Conservation (phyloP, 208 protist species). For the Acanthamoeba lugdunensis region DNA sequence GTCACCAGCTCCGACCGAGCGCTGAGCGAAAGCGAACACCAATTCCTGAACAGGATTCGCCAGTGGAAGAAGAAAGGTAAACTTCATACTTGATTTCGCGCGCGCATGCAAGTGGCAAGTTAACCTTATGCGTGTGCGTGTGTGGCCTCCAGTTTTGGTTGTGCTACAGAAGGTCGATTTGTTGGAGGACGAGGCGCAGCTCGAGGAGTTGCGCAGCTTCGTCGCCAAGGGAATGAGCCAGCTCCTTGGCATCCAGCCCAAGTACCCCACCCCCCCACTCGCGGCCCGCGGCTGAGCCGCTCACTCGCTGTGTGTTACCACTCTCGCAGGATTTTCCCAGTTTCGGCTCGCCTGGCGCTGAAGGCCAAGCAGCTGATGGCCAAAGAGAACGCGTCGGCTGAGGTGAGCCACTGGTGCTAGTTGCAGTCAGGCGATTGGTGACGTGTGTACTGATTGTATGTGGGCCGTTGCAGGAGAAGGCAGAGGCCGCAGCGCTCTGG, state of each 20-base stretch:
- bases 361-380: conserved; percentile 71
- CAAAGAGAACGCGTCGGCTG: background rate
- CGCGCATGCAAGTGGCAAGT: background rate
- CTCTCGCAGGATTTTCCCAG: conserved; percentile 69
- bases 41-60: conserved; percentile 73
- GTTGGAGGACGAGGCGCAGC: conserved; percentile 67
- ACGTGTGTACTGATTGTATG: background rate
- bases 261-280: background rate
- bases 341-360: conserved; percentile 73
- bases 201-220: conserved; percentile 24
- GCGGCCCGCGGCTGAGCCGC: too few relatives aligned
- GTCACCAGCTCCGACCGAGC: conserved; percentile 75
- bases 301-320: background rate
- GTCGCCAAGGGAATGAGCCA: conserved; percentile 38
- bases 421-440: background rate
- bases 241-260: conserved; percentile 39
- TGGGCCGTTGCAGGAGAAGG: background rate
- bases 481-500: conserved; percentile 51
- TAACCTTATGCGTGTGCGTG: background rate
- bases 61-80: conserved; percentile 75
- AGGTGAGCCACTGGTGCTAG: background rate
- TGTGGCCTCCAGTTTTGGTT: conserved; percentile 57
- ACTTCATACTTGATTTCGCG: too few relatives aligned
- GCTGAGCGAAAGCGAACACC: conserved; percentile 75
- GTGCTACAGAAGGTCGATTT: conserved; percentile 77